These are phyloP conservation scores for Gloeopeniophorella convolvens DNA, from an alignment of 768 basidiomycete genomes.

Conservation along the genomic window DNA sequence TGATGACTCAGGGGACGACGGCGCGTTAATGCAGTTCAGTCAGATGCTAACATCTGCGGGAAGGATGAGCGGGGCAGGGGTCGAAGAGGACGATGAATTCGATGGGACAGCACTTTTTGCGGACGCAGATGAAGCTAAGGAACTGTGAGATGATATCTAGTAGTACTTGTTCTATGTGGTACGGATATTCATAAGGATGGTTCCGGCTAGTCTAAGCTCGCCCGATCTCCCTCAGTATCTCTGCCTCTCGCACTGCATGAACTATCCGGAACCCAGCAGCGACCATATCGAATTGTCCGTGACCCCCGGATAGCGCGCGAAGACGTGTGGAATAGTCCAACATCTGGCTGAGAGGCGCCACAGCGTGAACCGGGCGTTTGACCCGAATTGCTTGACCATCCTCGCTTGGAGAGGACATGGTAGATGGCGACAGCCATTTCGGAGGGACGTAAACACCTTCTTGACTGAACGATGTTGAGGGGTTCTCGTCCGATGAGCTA, in stretches of 20 bases:
- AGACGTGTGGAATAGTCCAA: constrained; percentile 74
- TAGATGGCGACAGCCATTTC: constrained; percentile 67
- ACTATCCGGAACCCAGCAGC: constrained; percentile 74
- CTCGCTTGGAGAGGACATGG: constrained; percentile 25
- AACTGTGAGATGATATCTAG: constrained; percentile 33
- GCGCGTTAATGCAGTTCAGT: constrained; percentile 69
- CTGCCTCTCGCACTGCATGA: constrained; percentile 49
- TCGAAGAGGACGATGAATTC: constrained; percentile 69
- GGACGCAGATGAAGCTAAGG: constrained; percentile 73
- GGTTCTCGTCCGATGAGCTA: constrained; percentile 34
- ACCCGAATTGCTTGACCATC: constrained; percentile 28
- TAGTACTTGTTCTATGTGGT: constrained; percentile 17
- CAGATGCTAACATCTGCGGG: constrained; percentile 58
- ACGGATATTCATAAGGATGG: background rate
- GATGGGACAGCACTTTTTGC: constrained; percentile 70
- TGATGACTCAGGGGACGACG: constrained; percentile 33
- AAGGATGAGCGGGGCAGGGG: constrained; percentile 49
- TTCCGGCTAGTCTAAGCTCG: constrained; percentile 40
- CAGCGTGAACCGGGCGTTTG: constrained; percentile 62
- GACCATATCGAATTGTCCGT: constrained; percentile 74
- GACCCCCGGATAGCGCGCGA: constrained; percentile 75
- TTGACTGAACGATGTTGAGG: constrained; percentile 38
- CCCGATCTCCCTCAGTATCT: constrained; percentile 76
- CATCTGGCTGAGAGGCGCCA: constrained; percentile 76
- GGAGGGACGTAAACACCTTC: constrained; percentile 75